Evolutionary conservation across 2,329 filamentous ascomycete genomes (phyloP).

Genomic region (Neurospora sp.): DNA sequence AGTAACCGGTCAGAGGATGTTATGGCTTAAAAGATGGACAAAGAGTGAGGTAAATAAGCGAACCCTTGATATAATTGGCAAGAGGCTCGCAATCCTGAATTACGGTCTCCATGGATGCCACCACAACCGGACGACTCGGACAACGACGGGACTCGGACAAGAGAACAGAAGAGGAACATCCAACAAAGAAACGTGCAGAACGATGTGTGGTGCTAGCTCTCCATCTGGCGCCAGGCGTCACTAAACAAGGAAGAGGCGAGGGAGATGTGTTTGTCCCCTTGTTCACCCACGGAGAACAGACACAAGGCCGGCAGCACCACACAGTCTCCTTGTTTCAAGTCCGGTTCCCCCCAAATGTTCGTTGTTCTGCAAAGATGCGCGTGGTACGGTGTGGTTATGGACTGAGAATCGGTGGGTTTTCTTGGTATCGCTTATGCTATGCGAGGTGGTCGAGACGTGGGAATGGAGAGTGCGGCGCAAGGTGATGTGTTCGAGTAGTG

Average conservation of each 20-base stretch:
- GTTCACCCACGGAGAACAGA: not conserved
- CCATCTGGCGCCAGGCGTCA: not conserved
- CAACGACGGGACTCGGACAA: not conserved
- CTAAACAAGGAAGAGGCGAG: not conserved
- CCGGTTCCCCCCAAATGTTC: not conserved
- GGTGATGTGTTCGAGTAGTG: not conserved
- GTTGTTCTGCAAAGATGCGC: not conserved
- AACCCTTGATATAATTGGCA: conserved; percentile 84
- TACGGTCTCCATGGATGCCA: conserved; percentile 65
- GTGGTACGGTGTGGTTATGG: not conserved
- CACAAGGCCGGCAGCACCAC: not conserved
- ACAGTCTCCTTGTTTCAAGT: not conserved
- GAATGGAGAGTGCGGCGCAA: not conserved
- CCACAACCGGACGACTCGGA: not conserved
- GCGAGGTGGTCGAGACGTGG: not conserved
- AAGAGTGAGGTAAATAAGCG: conserved; percentile 19
- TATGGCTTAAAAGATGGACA: conserved; percentile 6
- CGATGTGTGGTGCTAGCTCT: not conserved
- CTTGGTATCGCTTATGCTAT: not conserved
- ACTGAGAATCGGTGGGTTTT: not conserved
- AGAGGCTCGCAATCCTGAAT: conserved; percentile 81
- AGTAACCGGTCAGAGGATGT: conserved; percentile 9
- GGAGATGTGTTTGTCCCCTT: not conserved
- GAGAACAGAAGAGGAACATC: not conserved
- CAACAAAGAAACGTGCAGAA: not conserved